phyloP scores from a whole-genome alignment of 225 moss, liverwort and hornwort genomes.

The Asterella californica region DNA sequence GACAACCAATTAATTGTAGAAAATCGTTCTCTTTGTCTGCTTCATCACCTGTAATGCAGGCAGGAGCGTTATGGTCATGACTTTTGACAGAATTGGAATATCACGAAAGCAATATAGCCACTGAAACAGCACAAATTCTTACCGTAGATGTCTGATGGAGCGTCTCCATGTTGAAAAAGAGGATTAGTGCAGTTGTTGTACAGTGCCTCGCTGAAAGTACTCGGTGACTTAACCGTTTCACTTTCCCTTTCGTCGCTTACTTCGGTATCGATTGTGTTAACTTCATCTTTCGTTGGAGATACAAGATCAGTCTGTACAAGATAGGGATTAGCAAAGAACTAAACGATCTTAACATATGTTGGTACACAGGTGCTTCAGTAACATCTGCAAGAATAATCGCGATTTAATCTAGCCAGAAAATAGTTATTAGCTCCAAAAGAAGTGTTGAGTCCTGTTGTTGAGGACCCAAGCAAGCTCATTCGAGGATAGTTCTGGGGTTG shows the following conservation, averaged over 20 bases:
- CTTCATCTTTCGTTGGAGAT: not conserved
- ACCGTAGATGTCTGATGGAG: conserved; percentile 4
- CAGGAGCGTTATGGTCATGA: not conserved
- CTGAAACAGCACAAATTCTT: not conserved
- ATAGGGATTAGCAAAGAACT: not conserved
- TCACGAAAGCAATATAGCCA: not conserved
- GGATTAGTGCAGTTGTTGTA: conserved; percentile 18
- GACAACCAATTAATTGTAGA: not conserved
- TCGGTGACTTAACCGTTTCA: too few relatives aligned
- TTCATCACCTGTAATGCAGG: conserved; percentile 11
- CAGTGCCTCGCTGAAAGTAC: conserved; percentile 7
- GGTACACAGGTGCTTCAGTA: not conserved
- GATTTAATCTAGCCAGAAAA: not conserved
- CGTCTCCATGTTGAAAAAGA: conserved; percentile 13
- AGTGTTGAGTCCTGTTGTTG: not conserved
- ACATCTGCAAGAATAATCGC: not conserved
- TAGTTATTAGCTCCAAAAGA: not conserved
- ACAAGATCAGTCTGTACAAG: not conserved
- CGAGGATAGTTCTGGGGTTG: not conserved
- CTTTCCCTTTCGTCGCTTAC: not conserved
- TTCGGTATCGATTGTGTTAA: not conserved
- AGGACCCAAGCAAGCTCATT: not conserved
- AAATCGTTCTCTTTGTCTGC: conserved; percentile 34
- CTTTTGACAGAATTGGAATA: not conserved
- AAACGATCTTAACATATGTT: not conserved